Evolutionary conservation across 1,139 yeast species (phyloP), one percentile per base, ranked within the genome.

Genomic region (Nakaseomyces kungkrabaensis): DNA sequence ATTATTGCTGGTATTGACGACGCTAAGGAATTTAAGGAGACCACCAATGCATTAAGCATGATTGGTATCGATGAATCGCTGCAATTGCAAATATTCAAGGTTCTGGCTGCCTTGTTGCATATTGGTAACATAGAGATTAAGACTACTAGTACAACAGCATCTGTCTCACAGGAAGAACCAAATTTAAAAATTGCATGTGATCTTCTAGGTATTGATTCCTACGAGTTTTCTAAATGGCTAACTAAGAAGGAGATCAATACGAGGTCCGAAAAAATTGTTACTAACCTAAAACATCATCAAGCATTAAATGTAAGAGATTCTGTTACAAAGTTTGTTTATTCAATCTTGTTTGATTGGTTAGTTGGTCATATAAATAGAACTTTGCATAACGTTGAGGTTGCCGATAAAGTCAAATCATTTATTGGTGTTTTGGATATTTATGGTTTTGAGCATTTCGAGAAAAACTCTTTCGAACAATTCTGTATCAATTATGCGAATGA

Each of bases 401-500:
- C 71, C 37, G 76, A 76, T 48, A 73, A 74, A 26, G 77, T 85
- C 50, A 72, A 77, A 52, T 78, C 90, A 1, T 94, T 92, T 61
- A 92, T 94, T 64, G 99, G 99, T 68, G 98, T 94, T 29, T 76
- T 94, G 63, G 99, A 94, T 82, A 94, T 94, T 61, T 90, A 90
- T 66, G 98, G 98, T 43, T 92, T 92, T 67, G 98, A 92, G 69
- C 97, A 90, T 71, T 92, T 92, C 67, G 92, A 89, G 61, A 82
- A 78, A 62, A 92, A 92, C 68, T 89, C 97, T 7, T 92, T 92
- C 62, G 98, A 92, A 71, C 98, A 92, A 68, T 92, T 92, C 69
- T 92, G 98, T 72, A 92, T 92, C 70, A 92, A 92, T 68, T 92
- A 92, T 68, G 97, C 98, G 49, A 92, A 92, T 68, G 98, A 92